These are phyloP conservation scores for Colletotrichum higginsianum DNA, from an alignment of 2,329 filamentous ascomycete species.

Conservation along the genomic window DNA sequence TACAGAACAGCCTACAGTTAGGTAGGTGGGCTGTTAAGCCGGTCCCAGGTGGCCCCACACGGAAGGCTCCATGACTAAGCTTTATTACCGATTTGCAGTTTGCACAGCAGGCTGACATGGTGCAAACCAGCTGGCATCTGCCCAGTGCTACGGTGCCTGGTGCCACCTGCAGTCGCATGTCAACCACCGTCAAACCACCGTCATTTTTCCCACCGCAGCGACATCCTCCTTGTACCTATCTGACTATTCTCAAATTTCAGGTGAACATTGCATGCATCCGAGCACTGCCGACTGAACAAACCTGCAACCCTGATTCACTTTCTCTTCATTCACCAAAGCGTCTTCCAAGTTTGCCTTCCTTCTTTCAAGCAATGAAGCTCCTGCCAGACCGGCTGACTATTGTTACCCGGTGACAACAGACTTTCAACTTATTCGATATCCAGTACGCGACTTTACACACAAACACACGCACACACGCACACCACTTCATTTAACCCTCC, in stretches of 20 bases:
- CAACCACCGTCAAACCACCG: slow-evolving; percentile 33
- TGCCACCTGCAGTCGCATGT: slow-evolving; percentile 16
- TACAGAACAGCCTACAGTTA: too few relatives aligned
- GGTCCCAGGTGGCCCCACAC: background rate
- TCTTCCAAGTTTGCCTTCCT: slow-evolving; percentile 1
- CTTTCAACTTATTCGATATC: slow-evolving; percentile 15
- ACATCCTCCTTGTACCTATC: slow-evolving; percentile 29
- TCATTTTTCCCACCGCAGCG: slow-evolving; percentile 22
- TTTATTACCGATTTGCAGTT: background rate
- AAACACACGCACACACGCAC: background rate
- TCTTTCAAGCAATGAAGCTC: slow-evolving; percentile 37
- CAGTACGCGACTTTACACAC: slow-evolving; percentile 16
- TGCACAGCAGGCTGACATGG: background rate
- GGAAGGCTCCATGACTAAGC: background rate
- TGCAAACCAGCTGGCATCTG: background rate
- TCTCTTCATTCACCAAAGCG: slow-evolving; percentile 2
- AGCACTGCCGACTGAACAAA: slow-evolving; percentile 15
- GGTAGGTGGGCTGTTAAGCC: background rate
- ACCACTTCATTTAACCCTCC: slow-evolving; percentile 35
- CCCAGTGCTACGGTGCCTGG: too few relatives aligned
- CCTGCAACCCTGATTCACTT: slow-evolving; percentile 8
- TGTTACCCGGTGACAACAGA: slow-evolving; percentile 39
- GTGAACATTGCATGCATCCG: slow-evolving; percentile 21
- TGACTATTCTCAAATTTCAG: slow-evolving; percentile 19
- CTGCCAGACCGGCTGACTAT: slow-evolving; percentile 13